These are phyloP conservation scores for Talaromyces nanjingensis DNA, from an alignment of 495 filamentous ascomycete species.

Conservation along the genomic window DNA sequence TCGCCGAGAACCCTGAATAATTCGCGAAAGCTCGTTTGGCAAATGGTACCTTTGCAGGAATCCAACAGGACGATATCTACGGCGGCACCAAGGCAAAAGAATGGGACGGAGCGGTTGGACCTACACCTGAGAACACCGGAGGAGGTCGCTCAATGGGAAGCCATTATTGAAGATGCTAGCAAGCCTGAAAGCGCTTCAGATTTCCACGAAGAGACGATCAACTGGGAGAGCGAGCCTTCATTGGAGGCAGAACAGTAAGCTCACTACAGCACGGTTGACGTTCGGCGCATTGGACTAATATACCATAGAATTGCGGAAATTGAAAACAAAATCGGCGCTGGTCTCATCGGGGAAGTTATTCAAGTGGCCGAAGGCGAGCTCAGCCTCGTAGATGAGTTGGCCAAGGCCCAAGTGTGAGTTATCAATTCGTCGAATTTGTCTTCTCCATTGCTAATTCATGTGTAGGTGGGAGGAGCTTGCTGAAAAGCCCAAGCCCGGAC, in stretches of 20 bases:
- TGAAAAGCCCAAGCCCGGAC: slow-evolving; percentile 79
- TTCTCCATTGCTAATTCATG: slow-evolving; percentile 17
- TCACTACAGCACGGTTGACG: too few relatives aligned
- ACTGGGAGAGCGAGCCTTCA: slow-evolving; percentile 60
- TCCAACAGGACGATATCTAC: slow-evolving; percentile 23
- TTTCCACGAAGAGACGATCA: slow-evolving; percentile 25
- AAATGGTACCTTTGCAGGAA: slow-evolving; percentile 31
- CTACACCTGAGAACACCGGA: slow-evolving; percentile 31
- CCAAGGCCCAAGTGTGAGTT: slow-evolving; percentile 73
- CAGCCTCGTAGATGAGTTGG: slow-evolving; percentile 68
- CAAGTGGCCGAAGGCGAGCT: slow-evolving; percentile 83
- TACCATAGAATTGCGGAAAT: slow-evolving; percentile 62
- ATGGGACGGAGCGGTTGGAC: slow-evolving; percentile 37
- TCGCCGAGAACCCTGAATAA: slow-evolving; percentile 54
- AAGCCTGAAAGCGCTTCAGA: slow-evolving; percentile 19
- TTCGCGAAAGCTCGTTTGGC: slow-evolving; percentile 41
- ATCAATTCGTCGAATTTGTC: neutral
- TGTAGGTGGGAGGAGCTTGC: slow-evolving; percentile 86
- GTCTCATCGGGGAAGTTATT: slow-evolving; percentile 92
- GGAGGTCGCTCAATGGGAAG: slow-evolving; percentile 30
- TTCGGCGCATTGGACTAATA: neutral
- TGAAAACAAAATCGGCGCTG: slow-evolving; percentile 80
- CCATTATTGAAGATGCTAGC: slow-evolving; percentile 27
- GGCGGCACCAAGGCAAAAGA: slow-evolving; percentile 34
- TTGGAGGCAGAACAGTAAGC: slow-evolving; percentile 74